Base-by-base conservation (phyloP, 352 stramenopile species). In the Phytophthora meadii region DNA sequence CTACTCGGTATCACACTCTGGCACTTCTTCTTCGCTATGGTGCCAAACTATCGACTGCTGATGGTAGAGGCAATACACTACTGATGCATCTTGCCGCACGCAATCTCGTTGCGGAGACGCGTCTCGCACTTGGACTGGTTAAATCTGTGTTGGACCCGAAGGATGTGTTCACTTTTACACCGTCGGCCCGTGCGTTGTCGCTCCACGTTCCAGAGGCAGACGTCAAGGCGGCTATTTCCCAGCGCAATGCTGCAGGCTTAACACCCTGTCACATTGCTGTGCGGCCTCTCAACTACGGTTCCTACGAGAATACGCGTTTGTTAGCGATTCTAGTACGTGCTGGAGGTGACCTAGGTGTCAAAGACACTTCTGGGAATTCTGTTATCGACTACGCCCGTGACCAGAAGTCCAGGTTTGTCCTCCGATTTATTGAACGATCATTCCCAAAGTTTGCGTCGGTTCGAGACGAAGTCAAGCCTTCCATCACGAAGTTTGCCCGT, bases 201-300 rank as follows among this genome's bases (percentile, higher is more conserved):
- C 59, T 90, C n/a, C 79, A 88, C 44, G 46, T 93, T 14, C 65
- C 78, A 8, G 28, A 72, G 1, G 24, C 36, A 0, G 79, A 84
- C 56, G 58, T 90, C 10, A 85, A 84, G 37, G 14, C 40, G 6
- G 79, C 81, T 5, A 50, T 93, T 11, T 52, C 37, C 0, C 68
- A 82, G 32, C 63, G 58, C 1, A 93, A 92, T 54, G 24, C 59
- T 4, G 30, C 47, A 8, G 82, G 84, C 0, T 66, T 87, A 47
- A 88, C 81, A 0, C 75, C 71, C 1, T 59, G 90, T 27, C 86
- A 93, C 49, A 63, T 89, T 25, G 82, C 77, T n/a, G 72, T 94
- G 6, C 76, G 87, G 34, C 79, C 86, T 12, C 62, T 82, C 7
- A 54, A 67, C 22, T 88, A 84, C 36, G 82, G 79, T 1, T 92